Conservation (phyloP, 495 filamentous ascomycete species). For the Tuber aestivum region DNA sequence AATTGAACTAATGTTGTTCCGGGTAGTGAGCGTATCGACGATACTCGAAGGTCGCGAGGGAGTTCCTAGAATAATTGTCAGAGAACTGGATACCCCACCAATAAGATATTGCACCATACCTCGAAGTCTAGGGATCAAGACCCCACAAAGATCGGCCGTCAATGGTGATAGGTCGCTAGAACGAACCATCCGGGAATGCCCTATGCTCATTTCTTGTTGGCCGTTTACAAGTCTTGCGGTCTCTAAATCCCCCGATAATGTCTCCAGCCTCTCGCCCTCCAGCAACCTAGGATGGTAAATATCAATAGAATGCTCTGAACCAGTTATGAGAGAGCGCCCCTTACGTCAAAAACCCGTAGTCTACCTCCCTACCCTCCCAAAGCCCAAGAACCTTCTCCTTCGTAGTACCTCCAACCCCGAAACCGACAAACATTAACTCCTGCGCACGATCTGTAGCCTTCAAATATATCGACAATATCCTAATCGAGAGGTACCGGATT, state of each 20-base stretch:
- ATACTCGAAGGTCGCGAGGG: constrained; percentile 52
- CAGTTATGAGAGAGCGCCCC: background rate
- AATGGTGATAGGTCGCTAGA: constrained; percentile 49
- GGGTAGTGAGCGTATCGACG: constrained; percentile 65
- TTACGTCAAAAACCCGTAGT: constrained; percentile 68
- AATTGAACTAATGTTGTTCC: constrained; percentile 62
- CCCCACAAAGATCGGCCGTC: constrained; percentile 50
- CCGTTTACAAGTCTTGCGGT: constrained; percentile 43
- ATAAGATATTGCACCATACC: constrained; percentile 21
- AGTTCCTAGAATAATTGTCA: constrained; percentile 58
- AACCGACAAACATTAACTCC: constrained; percentile 59
- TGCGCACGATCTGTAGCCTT: constrained; percentile 72
- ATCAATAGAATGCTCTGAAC: constrained; percentile 9
- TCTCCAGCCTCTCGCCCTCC: constrained; percentile 61
- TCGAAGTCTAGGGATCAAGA: constrained; percentile 36
- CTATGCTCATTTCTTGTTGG: constrained; percentile 29
- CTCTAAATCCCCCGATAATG: constrained; percentile 45
- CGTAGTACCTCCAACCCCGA: constrained; percentile 50
- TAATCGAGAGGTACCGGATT: constrained; percentile 73
- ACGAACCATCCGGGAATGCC: constrained; percentile 43
- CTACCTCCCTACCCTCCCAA: constrained; percentile 70
- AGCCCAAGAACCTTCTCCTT: constrained; percentile 57
- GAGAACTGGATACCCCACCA: constrained; percentile 46
- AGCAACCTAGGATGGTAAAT: constrained; percentile 47
- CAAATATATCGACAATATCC: constrained; percentile 70